Base-by-base conservation (phyloP, 768 basidiomycete species). In the Termitomyces heimii region DNA sequence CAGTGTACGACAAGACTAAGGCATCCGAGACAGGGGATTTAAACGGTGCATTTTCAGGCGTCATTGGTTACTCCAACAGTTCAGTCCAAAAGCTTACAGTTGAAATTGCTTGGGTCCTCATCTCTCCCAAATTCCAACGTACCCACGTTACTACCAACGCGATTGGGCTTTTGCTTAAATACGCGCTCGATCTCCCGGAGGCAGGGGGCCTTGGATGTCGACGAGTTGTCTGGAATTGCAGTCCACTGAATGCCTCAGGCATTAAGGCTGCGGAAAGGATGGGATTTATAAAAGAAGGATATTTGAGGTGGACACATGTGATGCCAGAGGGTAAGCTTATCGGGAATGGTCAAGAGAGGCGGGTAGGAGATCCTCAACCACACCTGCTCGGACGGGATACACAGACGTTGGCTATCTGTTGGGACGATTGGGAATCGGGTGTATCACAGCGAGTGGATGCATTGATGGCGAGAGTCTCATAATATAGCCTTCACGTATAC, bases 141-240 rank as follows among this genome's bases (percentile, higher is more conserved):
- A 86, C 83, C 0, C 82, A 88, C 61, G 78, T 88, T 32, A 77
- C 82, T 1, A 77, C 82, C 12, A 79, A 81, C 59, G 77, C 78
- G 1, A 70, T 76, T 10, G 81, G 80, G 0, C 64, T 83, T 5
- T 67, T 83, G 28, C 69, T 92, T n/a, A 69, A 72, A 13, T 80
- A 78, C 55, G 73, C 80, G 13, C 65, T 80, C 13, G 70, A 79
- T 49, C 57, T 70, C 2, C 76, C 80, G 0, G 65, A 65, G 6
- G 64, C 65, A 14, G 67, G 73, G 39, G 80, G 80, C 1, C 71
- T 88, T 5, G 80, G 82, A 1, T 67, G 89, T 34, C 76, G 86
- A 5, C 75, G 87, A 16, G 80, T 86, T 0, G 80, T 82, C 37
- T 90, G 86, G 82, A 76, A 78, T 60, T 75, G 83, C 5, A 78